Evolutionary conservation across 2,329 filamentous ascomycete species (phyloP).

Genomic region (Pseudocercospora fuligena): DNA sequence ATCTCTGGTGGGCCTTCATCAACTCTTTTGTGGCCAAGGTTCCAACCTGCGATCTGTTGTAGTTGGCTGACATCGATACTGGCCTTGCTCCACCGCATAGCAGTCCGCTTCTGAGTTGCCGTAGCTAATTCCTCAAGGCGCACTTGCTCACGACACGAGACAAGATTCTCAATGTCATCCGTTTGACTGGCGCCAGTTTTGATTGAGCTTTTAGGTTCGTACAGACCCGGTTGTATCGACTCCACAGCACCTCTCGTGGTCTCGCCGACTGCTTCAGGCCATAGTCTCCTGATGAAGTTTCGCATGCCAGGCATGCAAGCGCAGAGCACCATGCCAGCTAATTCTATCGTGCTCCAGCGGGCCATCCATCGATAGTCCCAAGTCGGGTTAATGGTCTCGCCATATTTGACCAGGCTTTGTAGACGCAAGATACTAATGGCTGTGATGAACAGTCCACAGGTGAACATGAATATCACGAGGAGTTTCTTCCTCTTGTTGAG

Average conservation of each 20-base stretch:
- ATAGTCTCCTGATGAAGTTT: slow-evolving; percentile 8
- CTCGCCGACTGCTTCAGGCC: not conserved
- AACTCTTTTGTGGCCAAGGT: not conserved
- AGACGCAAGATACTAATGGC: slow-evolving; percentile 25
- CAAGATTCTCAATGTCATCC: not conserved
- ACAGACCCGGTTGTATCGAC: slow-evolving; percentile 5
- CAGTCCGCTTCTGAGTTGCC: not conserved
- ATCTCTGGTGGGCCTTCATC: not conserved
- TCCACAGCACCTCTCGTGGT: not conserved
- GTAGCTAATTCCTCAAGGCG: not conserved
- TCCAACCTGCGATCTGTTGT: not conserved
- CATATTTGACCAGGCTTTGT: slow-evolving; percentile 19
- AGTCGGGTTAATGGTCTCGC: slow-evolving; percentile 15
- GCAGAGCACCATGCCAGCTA: slow-evolving; percentile 13
- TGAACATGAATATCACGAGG: slow-evolving; percentile 20
- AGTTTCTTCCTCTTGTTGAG: slow-evolving; percentile 19
- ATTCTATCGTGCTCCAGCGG: slow-evolving; percentile 12
- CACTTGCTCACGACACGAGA: not conserved
- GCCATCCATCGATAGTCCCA: slow-evolving; percentile 17
- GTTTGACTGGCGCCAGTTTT: not conserved
- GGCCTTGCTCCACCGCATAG: not conserved
- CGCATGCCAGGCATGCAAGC: slow-evolving; percentile 19
- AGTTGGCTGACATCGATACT: not conserved
- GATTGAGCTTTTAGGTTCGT: not conserved
- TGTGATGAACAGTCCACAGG: slow-evolving; percentile 20